Base-by-base conservation (phyloP, 2,329 filamentous ascomycete species). In the Neonectria hederae region DNA sequence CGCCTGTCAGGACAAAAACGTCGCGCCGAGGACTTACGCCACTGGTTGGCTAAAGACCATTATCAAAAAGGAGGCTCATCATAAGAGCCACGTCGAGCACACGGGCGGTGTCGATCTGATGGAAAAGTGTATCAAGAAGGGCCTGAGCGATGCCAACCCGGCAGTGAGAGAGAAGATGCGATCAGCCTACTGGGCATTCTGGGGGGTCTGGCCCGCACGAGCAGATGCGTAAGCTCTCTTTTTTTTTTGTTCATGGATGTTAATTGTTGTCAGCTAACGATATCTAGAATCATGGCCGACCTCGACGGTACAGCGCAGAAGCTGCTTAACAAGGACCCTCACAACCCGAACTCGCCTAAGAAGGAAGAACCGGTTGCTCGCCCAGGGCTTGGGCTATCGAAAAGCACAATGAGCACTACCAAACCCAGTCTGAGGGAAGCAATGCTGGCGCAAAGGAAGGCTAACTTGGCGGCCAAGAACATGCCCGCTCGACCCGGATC, bases 1-100 rank as follows among this genome's bases (percentile, higher is more conserved):
- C 58, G 94, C 95, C 24, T 91, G 88, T 66, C 91, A 97, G 76
- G 95, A 99, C 81, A 98, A 97, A 82, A 98, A 97, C 75, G 90
- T 94, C 2, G 92, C 96, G 74, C 91, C 94, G 17, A 89, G 96
- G 65, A 87, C 88, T 1, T 97, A 90, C 77, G 91, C 90, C 2
- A 85, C 91, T 2, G 90, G 87, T 8, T 99, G 96, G 96, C 81
- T 98, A 30, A 92, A 90, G 78, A 97, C 91, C 1, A 79, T 98
- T 21, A 81, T 99, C 42, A 90, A 86, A 70, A 92, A 93, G 72
- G 92, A 97, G 76, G 82, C 87, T 1, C 85, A 88, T 67, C 92
- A 97, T 79, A 97, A 94, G 80, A 87, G 83, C 66, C 89, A 93
- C 43, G 84, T 98, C 64, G 95, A 98, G 76, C 93, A 97, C 74